Evolutionary conservation across 2,329 filamentous ascomycete species (phyloP).

Genomic region (Fusarium sp.): DNA sequence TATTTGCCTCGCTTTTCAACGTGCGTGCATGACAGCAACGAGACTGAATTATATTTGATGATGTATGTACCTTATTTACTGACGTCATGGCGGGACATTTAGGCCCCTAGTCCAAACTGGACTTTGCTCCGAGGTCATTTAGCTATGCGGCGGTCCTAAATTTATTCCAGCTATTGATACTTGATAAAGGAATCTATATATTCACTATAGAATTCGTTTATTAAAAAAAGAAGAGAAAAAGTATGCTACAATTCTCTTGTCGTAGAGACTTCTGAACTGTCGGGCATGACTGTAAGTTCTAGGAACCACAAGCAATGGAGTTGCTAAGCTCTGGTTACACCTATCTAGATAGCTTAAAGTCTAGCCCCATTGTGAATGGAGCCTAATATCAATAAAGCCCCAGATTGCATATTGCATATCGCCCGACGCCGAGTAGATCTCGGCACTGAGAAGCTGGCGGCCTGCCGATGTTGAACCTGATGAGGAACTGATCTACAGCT

Average conservation of each 20-base stretch:
- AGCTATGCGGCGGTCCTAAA: constrained; percentile 2
- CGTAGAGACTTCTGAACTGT: too few relatives aligned
- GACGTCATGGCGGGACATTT: constrained; percentile 37
- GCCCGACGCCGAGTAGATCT: constrained; percentile 28
- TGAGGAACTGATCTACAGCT: constrained; percentile 30
- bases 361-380: background rate
- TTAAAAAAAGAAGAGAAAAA: too few relatives aligned
- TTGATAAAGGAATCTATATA: background rate
- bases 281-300: too few relatives aligned
- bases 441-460: constrained; percentile 26
- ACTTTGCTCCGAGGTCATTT: constrained; percentile 1
- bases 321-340: too few relatives aligned
- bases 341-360: too few relatives aligned
- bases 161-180: too few relatives aligned
- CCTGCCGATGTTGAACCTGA: constrained; percentile 21
- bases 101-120: constrained; percentile 3
- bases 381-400: constrained; percentile 10
- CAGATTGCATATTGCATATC: constrained; percentile 27
- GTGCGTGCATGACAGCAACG: constrained; percentile 2
- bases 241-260: too few relatives aligned
- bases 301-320: too few relatives aligned
- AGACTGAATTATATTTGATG: constrained; percentile 4
- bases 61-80: constrained; percentile 2
- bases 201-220: background rate
- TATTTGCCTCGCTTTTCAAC: background rate